Evolutionary conservation across 345 rosid species (phyloP).

Genomic region (Noccaea caerulescens): DNA sequence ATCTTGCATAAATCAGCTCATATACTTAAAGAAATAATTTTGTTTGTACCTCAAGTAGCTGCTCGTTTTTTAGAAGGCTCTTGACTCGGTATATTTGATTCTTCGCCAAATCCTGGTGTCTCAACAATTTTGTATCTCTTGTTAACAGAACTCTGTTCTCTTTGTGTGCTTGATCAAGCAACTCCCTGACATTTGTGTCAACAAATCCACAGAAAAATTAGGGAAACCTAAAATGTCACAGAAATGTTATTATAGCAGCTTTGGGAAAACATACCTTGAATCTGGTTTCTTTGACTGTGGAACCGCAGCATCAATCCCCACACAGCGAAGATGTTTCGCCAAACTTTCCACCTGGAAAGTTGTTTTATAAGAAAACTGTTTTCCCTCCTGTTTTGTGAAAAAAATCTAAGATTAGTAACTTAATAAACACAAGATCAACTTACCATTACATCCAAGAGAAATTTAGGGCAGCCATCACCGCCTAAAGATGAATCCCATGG

Average conservation of each 20-base stretch:
- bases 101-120: constrained; percentile 71
- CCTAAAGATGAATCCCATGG: constrained; percentile 84
- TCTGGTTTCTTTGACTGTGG: constrained; percentile 72
- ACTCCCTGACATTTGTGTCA: constrained; percentile 55
- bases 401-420: not conserved
- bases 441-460: constrained; percentile 97
- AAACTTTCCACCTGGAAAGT: constrained; percentile 80
- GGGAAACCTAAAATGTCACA: not conserved
- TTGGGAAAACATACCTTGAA: constrained; percentile 55
- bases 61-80: constrained; percentile 86
- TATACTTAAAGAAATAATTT: not conserved
- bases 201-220: not conserved
- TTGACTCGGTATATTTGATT: constrained; percentile 83
- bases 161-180: constrained; percentile 75
- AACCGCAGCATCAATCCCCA: constrained; percentile 89
- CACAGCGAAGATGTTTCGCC: constrained; percentile 95
- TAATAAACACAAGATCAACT: constrained; percentile 12
- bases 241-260: not conserved
- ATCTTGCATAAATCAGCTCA: not conserved
- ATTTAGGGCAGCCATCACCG: constrained; percentile 89
- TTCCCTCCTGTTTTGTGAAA: constrained; percentile 8
- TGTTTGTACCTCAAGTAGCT: constrained; percentile 77
- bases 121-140: constrained; percentile 83
- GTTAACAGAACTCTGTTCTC: constrained; percentile 86
- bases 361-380: constrained; percentile 16